These are phyloP conservation scores for Cercospora sp. DNA, from an alignment of 2,329 filamentous ascomycete genomes.

Conservation along the genomic window DNA sequence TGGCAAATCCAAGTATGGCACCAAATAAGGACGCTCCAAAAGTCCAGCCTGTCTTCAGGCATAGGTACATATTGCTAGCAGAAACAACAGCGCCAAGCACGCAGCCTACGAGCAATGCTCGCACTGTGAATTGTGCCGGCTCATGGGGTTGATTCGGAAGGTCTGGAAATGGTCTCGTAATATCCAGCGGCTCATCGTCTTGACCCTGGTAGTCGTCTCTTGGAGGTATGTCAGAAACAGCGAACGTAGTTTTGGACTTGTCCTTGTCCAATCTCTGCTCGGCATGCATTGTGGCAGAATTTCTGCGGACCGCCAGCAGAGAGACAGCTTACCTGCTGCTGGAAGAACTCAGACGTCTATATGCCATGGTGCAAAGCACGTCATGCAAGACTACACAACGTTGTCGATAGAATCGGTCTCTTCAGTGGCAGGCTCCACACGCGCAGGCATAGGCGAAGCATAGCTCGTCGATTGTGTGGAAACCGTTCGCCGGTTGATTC, in stretches of 20 bases:
- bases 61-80: conserved; percentile 61
- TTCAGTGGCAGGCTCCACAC: background rate
- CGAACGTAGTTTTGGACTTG: conserved; percentile 4
- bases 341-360: conserved; percentile 5
- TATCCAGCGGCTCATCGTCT: conserved; percentile 12
- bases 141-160: conserved; percentile 16
- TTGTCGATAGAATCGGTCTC: background rate
- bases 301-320: background rate
- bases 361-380: conserved; percentile 8
- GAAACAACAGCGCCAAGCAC: conserved; percentile 59
- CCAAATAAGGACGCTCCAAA: conserved; percentile 39
- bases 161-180: conserved; percentile 13
- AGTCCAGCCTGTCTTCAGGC: conserved; percentile 49
- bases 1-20: conserved; percentile 59
- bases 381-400: conserved; percentile 4
- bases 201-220: conserved; percentile 1
- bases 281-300: background rate
- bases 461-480: background rate
- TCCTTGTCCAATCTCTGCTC: background rate
- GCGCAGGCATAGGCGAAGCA: conserved; percentile 8
- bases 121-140: conserved; percentile 47
- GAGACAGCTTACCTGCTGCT: background rate
- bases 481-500: conserved; percentile 1
- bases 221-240: background rate
- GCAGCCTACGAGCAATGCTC: conserved; percentile 57